These are phyloP conservation scores for Ascochyta clinopodiicola DNA, from an alignment of 2,329 filamentous ascomycete species.

Conservation along the genomic window DNA sequence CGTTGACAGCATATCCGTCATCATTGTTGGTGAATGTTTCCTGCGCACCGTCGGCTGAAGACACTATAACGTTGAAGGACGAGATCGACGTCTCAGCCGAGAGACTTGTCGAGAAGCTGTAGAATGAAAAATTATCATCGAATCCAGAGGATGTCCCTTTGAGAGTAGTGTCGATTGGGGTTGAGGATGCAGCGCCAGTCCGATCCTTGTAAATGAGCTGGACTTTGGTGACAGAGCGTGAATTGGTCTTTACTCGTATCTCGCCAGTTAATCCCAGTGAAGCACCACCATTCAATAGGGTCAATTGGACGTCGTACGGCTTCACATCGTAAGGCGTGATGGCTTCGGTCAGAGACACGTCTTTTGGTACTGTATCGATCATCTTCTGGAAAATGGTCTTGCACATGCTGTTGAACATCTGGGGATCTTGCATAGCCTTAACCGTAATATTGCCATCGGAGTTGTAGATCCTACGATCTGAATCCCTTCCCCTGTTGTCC, in stretches of 20 bases:
- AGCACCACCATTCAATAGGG: slow-evolving; percentile 57
- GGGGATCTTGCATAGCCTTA: slow-evolving; percentile 53
- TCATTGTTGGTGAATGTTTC: slow-evolving; percentile 65
- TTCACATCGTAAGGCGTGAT: slow-evolving; percentile 66
- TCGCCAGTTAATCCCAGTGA: slow-evolving; percentile 60
- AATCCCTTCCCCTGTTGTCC: slow-evolving; percentile 54
- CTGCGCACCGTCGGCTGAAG: slow-evolving; percentile 54
- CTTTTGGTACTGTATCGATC: slow-evolving; percentile 65
- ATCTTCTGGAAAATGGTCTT: slow-evolving; percentile 62
- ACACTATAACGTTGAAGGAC: slow-evolving; percentile 63
- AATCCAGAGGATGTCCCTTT: slow-evolving; percentile 62
- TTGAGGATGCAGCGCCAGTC: slow-evolving; percentile 56
- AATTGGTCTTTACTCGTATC: slow-evolving; percentile 64
- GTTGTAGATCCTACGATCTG: slow-evolving; percentile 64
- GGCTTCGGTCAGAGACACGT: slow-evolving; percentile 59
- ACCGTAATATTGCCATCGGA: slow-evolving; percentile 65
- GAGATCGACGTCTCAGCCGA: slow-evolving; percentile 66
- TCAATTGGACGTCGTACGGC: slow-evolving; percentile 64
- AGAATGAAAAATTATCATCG: slow-evolving; percentile 64
- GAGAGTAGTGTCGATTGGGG: slow-evolving; percentile 53
- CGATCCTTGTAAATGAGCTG: slow-evolving; percentile 64
- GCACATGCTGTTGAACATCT: slow-evolving; percentile 58
- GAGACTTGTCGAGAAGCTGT: slow-evolving; percentile 53
- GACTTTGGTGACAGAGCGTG: slow-evolving; percentile 56
- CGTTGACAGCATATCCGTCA: slow-evolving; percentile 60